Conservation (phyloP, 768 basidiomycete species). For the Agaricus bisporus region DNA sequence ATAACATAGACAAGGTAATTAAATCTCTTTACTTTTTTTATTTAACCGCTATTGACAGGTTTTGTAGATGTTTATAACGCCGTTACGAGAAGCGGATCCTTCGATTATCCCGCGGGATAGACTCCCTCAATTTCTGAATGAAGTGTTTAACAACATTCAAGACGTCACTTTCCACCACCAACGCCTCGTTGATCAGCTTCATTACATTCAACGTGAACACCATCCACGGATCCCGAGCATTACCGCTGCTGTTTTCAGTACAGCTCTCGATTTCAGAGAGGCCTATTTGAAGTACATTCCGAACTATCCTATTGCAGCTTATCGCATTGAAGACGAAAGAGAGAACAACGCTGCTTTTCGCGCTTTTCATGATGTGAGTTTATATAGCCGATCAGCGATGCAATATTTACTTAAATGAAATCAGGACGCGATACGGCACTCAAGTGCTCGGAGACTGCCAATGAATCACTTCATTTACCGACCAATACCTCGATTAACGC, state of each 20-base stretch:
- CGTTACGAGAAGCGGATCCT: constrained; percentile 67
- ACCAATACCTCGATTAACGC: constrained; percentile 81
- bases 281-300: constrained; percentile 91
- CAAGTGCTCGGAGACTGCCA: constrained; percentile 74
- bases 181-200: constrained; percentile 70
- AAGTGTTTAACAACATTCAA: constrained; percentile 85
- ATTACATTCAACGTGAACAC: constrained; percentile 84
- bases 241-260: constrained; percentile 80
- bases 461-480: constrained; percentile 92
- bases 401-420: background rate
- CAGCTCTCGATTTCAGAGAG: constrained; percentile 87
- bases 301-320: constrained; percentile 88
- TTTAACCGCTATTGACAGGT: background rate
- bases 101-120: constrained; percentile 71
- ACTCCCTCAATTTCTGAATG: constrained; percentile 71
- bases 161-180: constrained; percentile 74
- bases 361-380: constrained; percentile 69
- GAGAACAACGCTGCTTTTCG: constrained; percentile 74
- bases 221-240: constrained; percentile 76
- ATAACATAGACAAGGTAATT: constrained; percentile 59
- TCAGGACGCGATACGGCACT: constrained; percentile 50
- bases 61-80: constrained; percentile 74
- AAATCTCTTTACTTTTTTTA: background rate
- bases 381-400: background rate
- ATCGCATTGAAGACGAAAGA: constrained; percentile 83